phyloP scores from a whole-genome alignment of 441 rosid genomes.

The Populus hybrid region DNA sequence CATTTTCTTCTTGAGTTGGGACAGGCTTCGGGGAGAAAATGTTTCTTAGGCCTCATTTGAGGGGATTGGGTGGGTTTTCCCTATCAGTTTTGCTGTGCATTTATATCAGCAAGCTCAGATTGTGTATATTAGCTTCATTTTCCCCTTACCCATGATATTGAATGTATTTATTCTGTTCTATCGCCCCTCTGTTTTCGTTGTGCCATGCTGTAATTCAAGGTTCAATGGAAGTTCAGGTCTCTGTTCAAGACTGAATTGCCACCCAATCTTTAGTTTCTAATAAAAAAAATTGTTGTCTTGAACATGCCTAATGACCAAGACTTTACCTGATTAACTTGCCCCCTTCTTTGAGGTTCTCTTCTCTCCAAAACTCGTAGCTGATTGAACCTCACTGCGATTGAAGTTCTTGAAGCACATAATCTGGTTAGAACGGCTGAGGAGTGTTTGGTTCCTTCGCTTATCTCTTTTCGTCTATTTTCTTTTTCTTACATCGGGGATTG shows the following conservation, averaged over 20 bases:
- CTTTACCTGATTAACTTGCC: neutral
- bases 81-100: neutral
- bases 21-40: neutral
- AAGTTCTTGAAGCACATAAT: neutral
- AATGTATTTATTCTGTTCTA: neutral
- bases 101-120: neutral
- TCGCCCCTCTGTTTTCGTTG: neutral
- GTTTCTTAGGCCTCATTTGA: neutral
- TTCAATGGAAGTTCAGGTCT: neutral
- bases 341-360: neutral
- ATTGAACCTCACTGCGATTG: neutral
- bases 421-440: neutral
- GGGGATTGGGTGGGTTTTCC: neutral
- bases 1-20: neutral
- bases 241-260: neutral
- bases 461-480: neutral
- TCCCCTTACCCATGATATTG: neutral
- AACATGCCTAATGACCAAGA: neutral
- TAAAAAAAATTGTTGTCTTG: neutral
- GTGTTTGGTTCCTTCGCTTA: neutral
- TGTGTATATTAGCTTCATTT: neutral
- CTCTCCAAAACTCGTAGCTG: neutral
- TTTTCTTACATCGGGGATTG: neutral
- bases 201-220: neutral
- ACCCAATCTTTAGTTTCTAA: neutral